Conservation (phyloP, 2,329 filamentous ascomycete species). For the Graphilbum ipis-grandicollis region DNA sequence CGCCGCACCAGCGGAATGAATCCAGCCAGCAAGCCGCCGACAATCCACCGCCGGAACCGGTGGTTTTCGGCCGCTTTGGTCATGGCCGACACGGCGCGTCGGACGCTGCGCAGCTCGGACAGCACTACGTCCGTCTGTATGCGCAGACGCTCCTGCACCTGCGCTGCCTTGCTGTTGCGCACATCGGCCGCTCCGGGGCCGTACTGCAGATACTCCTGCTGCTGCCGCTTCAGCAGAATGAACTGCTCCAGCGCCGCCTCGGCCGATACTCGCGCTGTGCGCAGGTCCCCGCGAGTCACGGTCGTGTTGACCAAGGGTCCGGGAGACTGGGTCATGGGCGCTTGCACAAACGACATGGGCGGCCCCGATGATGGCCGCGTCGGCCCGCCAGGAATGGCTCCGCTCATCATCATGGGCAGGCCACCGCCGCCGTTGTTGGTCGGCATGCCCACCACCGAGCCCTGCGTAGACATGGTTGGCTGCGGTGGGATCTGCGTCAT, state of each 20-base stretch:
- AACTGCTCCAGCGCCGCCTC: conserved; percentile 19
- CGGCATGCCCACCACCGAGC: conserved; percentile 2
- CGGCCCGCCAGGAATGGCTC: background rate
- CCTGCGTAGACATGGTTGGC: conserved; percentile 8
- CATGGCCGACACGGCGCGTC: conserved; percentile 24
- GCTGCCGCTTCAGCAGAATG: conserved; percentile 15
- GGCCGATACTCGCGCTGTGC: conserved; percentile 8
- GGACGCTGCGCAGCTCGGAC: conserved; percentile 25
- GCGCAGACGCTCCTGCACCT: conserved; percentile 25
- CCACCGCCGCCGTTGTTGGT: background rate
- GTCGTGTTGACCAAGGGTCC: conserved; percentile 5
- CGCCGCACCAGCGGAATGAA: conserved; percentile 34
- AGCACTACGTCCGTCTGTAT: conserved; percentile 24
- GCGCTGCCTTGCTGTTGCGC: conserved; percentile 15
- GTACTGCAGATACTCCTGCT: conserved; percentile 10
- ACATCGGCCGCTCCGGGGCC: conserved; percentile 10
- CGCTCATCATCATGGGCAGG: background rate
- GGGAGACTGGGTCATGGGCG: conserved; percentile 10
- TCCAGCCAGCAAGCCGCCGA: conserved; percentile 32
- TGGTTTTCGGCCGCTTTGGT: conserved; percentile 26
- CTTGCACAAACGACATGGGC: too few relatives aligned
- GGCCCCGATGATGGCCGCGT: too few relatives aligned
- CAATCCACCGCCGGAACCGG: conserved; percentile 33
- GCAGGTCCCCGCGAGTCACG: conserved; percentile 7
- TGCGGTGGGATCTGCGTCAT: conserved; percentile 8